Evolutionary conservation across 352 stramenopile genomes (phyloP).

Genomic region (Aphanomyces stellatus): DNA sequence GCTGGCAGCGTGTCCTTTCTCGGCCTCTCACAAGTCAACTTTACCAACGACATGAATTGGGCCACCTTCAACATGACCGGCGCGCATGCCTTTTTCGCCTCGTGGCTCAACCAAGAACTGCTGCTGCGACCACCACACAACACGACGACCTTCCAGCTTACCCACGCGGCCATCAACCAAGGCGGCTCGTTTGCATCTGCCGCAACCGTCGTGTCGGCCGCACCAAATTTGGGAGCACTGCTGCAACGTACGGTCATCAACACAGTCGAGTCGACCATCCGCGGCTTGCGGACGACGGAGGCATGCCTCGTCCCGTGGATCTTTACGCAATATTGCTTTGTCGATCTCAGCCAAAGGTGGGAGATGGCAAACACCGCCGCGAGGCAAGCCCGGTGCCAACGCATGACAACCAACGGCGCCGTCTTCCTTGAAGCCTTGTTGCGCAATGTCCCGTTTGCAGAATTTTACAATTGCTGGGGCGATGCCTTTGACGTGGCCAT

Average conservation of each 20-base stretch:
- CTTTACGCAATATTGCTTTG: constrained; percentile 13
- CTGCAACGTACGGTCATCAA: constrained; percentile 2
- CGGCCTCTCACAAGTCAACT: not conserved
- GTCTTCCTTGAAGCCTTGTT: constrained; percentile 3
- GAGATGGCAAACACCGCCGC: not conserved
- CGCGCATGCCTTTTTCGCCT: not conserved
- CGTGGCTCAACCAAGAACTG: constrained; percentile 11
- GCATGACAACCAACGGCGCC: not conserved
- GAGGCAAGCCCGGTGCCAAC: not conserved
- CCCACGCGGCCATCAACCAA: not conserved
- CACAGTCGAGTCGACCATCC: not conserved
- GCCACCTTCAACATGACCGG: constrained; percentile 6
- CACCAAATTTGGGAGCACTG: too few species aligned
- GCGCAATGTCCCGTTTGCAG: not conserved
- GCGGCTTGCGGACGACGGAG: not conserved
- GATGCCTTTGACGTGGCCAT: not conserved
- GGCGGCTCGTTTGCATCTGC: not conserved
- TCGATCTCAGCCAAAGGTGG: not conserved
- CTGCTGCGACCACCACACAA: not conserved
- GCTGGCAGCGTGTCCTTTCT: not conserved
- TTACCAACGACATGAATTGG: constrained; percentile 11
- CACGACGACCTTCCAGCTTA: not conserved
- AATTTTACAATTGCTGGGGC: not conserved
- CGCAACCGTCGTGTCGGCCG: not conserved
- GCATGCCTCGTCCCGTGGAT: constrained; percentile 10